Evolutionary conservation across 441 rosid species (phyloP).

Genomic region (Populus trichocarpa): DNA sequence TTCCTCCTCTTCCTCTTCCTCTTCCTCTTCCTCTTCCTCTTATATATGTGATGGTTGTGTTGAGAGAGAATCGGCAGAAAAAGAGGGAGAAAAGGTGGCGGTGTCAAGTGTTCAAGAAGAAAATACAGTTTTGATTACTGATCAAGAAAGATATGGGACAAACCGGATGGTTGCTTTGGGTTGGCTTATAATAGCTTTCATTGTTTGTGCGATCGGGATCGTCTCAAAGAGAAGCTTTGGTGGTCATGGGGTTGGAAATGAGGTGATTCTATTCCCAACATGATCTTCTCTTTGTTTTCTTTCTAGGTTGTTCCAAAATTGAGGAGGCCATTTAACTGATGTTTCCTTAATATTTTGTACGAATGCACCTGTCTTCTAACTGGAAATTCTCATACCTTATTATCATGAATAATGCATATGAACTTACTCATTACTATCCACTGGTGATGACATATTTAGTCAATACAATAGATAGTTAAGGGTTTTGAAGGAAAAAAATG

Average conservation of each 20-base stretch:
- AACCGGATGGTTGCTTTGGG: neutral
- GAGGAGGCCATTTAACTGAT: neutral
- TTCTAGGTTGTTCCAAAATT: neutral
- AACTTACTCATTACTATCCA: no score
- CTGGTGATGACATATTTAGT: neutral
- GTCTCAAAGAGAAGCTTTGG: conserved; percentile 15
- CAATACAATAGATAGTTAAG: neutral
- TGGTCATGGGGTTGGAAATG: conserved; percentile 12
- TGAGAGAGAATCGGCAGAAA: conserved; percentile 4
- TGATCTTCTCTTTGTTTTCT: conserved; percentile 16
- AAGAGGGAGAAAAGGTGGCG: conserved; percentile 11
- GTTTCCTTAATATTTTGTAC: neutral
- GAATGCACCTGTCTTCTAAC: neutral
- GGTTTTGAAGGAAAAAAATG: no score
- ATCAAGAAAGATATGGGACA: neutral
- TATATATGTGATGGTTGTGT: conserved; percentile 7
- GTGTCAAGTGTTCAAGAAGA: conserved; percentile 9
- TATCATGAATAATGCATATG: no score
- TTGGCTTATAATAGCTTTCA: conserved; percentile 19
- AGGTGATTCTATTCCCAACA: conserved; percentile 39
- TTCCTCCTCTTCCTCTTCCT: no score
- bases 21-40: conserved; percentile 10
- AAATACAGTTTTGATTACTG: neutral
- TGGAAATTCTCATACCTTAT: no score
- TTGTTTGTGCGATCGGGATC: conserved; percentile 14